These are phyloP conservation scores for Tylopilus sp. DNA, from an alignment of 1,284 basidiomycete genomes.

Conservation along the genomic window DNA sequence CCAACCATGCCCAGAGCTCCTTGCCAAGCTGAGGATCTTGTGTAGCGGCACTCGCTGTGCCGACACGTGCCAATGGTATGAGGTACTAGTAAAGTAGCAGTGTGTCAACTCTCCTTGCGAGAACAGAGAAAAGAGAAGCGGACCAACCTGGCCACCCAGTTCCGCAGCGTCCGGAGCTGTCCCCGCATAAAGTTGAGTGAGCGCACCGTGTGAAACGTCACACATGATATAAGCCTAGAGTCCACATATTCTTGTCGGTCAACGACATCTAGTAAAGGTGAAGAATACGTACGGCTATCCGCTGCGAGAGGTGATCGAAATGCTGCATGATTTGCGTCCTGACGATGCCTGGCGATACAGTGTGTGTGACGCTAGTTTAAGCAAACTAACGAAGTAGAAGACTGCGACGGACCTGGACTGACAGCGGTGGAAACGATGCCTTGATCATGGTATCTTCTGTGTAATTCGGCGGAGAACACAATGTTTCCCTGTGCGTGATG, in stretches of 20 bases:
- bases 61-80: constrained; percentile 50
- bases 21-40: constrained; percentile 43
- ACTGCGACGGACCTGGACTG: constrained; percentile 19
- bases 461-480: constrained; percentile 34
- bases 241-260: constrained; percentile 22
- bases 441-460: constrained; percentile 32
- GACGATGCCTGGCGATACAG: constrained; percentile 1
- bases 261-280: not conserved
- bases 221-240: not conserved
- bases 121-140: not conserved
- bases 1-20: constrained; percentile 51
- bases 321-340: not conserved
- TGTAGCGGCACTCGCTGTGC: constrained; percentile 26
- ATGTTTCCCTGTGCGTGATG: constrained; percentile 30
- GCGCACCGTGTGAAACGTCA: constrained; percentile 41
- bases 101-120: not conserved
- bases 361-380: not conserved
- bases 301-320: not conserved
- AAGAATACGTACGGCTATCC: constrained; percentile 21
- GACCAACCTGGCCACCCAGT: constrained; percentile 44
- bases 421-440: constrained; percentile 39
- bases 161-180: constrained; percentile 44
- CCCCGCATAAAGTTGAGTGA: constrained; percentile 51
- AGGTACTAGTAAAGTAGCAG: constrained; percentile 41
- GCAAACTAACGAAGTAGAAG: not conserved